Base-by-base conservation (phyloP, 2,329 filamentous ascomycete genomes). In the Xylariaceae sp. region DNA sequence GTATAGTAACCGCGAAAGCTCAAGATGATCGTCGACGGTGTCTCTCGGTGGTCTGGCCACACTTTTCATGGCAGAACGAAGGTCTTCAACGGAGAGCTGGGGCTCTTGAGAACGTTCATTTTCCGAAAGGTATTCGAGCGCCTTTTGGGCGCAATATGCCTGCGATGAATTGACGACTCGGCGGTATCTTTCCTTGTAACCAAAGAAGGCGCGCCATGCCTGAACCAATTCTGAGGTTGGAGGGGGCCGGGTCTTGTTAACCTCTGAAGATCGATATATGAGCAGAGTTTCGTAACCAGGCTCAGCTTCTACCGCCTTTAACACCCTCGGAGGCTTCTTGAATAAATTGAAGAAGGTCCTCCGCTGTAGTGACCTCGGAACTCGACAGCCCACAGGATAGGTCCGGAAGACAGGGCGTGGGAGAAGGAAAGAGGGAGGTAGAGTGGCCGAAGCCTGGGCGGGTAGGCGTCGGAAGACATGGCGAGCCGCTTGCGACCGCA, bases 271-370 rank as follows among this genome's bases (percentile, higher is more conserved):
- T 39, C 77, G 70, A 61, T 88, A 76, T 44, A 86, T 76, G 54
- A 86, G 76, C 67, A 95, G 78, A 13, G 75, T 76, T 49, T 81
- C 79, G 55, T 89, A 78, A 39, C 89, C 89, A 1, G 79, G 85
- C 55, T 81, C 85, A 45, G 82, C 68, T 53, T 81, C 74, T 38
- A 81, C 71, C 17, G 79, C 71, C 60, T 80, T 83, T 33, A 81
- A 64, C 42, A 76, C 68, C 44, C 78, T 72, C 15, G 79, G 74
- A 3, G 78, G 67, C 53, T 81, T 79, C 48, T 71, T 60, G 51
- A 86, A 76, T 35, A 89, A 67, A 19, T 74, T 73, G 53, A 89
- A 73, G 43, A 90, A 80, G 3, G 74, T 74, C 48, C 82, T 69
- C 37, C 69, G 64, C 49, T 73, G 69, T 6, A 61, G 39, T 17